Evolutionary conservation across 1,284 basidiomycete species (phyloP).

Genomic region (Ganoderma leucocontextum): DNA sequence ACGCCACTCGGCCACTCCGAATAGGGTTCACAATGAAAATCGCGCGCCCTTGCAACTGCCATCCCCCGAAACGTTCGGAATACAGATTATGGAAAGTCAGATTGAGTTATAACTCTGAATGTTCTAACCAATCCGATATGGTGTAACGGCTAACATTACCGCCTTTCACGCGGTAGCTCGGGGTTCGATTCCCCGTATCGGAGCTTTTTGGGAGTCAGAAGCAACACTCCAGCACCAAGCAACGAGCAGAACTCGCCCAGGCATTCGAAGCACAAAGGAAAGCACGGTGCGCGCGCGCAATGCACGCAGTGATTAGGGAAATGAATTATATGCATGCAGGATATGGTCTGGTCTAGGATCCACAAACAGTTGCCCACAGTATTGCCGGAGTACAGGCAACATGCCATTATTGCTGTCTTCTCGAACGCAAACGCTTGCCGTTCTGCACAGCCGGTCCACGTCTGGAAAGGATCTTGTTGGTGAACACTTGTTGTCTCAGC

Average conservation of each 20-base stretch:
- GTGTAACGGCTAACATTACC: constrained; percentile 80
- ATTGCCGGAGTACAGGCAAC: not conserved
- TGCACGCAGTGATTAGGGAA: not conserved
- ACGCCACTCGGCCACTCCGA: constrained; percentile 9
- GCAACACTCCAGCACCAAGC: not conserved
- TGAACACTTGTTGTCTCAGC: not conserved
- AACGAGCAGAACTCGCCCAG: not conserved
- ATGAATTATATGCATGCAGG: constrained; percentile 17
- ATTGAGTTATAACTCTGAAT: not conserved
- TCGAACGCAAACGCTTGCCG: constrained; percentile 76
- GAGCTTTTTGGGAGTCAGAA: constrained; percentile 32
- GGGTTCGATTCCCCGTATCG: constrained; percentile 82
- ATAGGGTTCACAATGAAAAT: not conserved
- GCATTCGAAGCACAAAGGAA: not conserved
- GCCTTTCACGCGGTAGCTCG: constrained; percentile 81
- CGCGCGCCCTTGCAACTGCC: not conserved
- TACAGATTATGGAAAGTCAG: not conserved
- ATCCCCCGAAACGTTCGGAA: constrained; percentile 1
- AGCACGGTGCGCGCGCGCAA: not conserved
- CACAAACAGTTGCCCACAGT: not conserved
- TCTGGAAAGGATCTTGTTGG: constrained; percentile 39
- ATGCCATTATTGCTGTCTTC: constrained; percentile 47
- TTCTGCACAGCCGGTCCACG: constrained; percentile 77
- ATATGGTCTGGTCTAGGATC: not conserved
- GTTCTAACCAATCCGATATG: constrained; percentile 52